Evolutionary conservation across 1,284 basidiomycete species (phyloP).

Genomic region (Cystobasidium pallidum): DNA sequence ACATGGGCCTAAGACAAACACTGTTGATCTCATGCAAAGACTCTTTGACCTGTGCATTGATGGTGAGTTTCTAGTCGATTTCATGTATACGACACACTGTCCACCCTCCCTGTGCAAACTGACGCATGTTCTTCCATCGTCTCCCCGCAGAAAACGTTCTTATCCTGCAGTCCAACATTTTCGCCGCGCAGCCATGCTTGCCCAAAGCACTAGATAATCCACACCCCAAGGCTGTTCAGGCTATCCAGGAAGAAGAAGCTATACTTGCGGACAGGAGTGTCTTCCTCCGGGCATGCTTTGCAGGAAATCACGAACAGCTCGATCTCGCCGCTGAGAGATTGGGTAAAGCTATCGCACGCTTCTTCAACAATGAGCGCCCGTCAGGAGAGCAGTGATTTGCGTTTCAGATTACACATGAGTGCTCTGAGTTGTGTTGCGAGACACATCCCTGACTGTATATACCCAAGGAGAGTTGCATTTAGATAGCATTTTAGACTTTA

Average conservation of each 20-base stretch:
- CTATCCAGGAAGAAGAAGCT: conserved; percentile 25
- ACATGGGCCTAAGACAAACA: conserved; percentile 33
- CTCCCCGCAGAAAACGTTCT: conserved; percentile 33
- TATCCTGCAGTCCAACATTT: conserved; percentile 40
- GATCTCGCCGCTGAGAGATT: conserved; percentile 26
- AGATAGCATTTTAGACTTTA: conserved; percentile 9
- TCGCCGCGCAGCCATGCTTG: conserved; percentile 24
- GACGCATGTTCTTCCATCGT: no score
- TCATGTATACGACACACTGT: no score
- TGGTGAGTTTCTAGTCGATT: background rate
- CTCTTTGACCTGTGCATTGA: conserved; percentile 39
- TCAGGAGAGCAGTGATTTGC: no score
- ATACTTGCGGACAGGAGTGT: conserved; percentile 17
- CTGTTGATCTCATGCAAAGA: conserved; percentile 37
- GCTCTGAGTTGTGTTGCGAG: background rate
- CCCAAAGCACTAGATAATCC: conserved; percentile 10
- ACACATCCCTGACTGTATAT: background rate
- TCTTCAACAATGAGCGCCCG: conserved; percentile 26
- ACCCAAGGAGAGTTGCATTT: background rate
- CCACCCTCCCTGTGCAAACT: no score
- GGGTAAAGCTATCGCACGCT: conserved; percentile 27
- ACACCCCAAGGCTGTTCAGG: conserved; percentile 13
- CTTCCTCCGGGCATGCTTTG: conserved; percentile 41
- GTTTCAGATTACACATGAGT: background rate
- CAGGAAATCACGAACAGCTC: conserved; percentile 36